Conservation (phyloP, 257 asterid genomes). For the Verbascum thapsus region DNA sequence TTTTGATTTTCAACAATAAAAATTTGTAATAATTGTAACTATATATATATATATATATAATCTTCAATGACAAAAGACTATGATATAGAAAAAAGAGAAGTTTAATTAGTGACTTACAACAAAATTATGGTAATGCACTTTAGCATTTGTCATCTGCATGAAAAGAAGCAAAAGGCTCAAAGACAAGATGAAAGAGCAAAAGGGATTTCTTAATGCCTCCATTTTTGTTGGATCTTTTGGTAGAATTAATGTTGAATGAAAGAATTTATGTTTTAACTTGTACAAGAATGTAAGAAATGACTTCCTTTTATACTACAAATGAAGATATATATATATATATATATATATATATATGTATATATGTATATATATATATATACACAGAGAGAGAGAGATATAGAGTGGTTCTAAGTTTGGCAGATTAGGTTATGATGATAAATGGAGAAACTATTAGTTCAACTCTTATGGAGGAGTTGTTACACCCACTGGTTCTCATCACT, state of each 20-base stretch:
- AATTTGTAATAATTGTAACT: too few species aligned
- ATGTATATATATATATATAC: too few species aligned
- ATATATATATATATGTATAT: too few species aligned
- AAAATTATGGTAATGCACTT: constrained; percentile 63
- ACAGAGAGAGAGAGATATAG: constrained; percentile 34
- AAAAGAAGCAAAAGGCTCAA: constrained; percentile 38
- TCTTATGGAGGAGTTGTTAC: constrained; percentile 44
- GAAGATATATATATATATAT: too few species aligned
- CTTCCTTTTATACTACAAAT: constrained; percentile 42
- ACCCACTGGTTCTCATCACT: constrained; percentile 56
- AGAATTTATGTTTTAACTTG: constrained; percentile 21
- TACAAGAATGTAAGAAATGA: constrained; percentile 29
- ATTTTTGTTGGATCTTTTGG: constrained; percentile 17
- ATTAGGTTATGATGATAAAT: constrained; percentile 42
- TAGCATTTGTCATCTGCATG: constrained; percentile 50
- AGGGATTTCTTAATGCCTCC: constrained; percentile 29
- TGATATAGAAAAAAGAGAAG: not conserved
- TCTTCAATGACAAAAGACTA: not conserved
- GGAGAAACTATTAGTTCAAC: constrained; percentile 49
- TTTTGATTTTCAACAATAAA: too few species aligned
- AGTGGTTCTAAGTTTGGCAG: constrained; percentile 54
- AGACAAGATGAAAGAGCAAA: constrained; percentile 35
- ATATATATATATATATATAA: too few species aligned
- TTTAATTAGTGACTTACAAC: constrained; percentile 47
- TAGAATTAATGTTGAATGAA: not conserved